Base-by-base conservation (phyloP, 371 early-diverging fungal species). In the Funneliformis caledonium region DNA sequence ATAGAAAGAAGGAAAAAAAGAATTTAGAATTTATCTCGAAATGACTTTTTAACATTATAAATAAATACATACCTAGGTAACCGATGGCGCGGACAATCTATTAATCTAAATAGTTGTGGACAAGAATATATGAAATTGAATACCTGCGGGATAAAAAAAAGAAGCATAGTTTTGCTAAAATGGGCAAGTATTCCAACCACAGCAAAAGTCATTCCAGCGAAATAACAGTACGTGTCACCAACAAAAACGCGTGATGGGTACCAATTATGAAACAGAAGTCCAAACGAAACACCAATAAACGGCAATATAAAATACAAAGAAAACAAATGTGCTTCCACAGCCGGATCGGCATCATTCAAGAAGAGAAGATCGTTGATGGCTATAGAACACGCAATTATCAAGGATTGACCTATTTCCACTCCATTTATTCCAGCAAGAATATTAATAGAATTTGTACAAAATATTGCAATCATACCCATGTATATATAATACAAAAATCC, bases 351-450 rank as follows among this genome's bases (percentile, higher is more conserved):
- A 33, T 87, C 88, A 61, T 85, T 85, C 70, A 88, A 85, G 67
- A 87, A 87, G 22, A 95, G 78, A 4, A 92, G 37, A 83, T 96
- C 94, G 85, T 98, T 96, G 76, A 90, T 70, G 6, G 92, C 90
- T 42, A 99, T 89, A 2, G 97, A 96, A 37, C 92, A 31, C 0
- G 95, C 95, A 64, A 99, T 97, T 4, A 99, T 91, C 1, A 99
- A 84, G 0, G 95, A 89, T 86, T 99, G 99, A 0, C 94, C 96
- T 14, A 94, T 96, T 86, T 99, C 99, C 59, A 99, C 93, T 8
- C 99, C 99, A 86, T 99, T 99, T 82, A 97, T 94, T 14, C 99
- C 99, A 11, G 99, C 99, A 59, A 99, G 87, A 73, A 99, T 99
- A 85, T 99, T 99, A 88, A 99, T 97, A 9, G 96, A 93, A 85